Evolutionary conservation across 148 eudicot species (phyloP).

Genomic region (Rhododendron kiyosumense): DNA sequence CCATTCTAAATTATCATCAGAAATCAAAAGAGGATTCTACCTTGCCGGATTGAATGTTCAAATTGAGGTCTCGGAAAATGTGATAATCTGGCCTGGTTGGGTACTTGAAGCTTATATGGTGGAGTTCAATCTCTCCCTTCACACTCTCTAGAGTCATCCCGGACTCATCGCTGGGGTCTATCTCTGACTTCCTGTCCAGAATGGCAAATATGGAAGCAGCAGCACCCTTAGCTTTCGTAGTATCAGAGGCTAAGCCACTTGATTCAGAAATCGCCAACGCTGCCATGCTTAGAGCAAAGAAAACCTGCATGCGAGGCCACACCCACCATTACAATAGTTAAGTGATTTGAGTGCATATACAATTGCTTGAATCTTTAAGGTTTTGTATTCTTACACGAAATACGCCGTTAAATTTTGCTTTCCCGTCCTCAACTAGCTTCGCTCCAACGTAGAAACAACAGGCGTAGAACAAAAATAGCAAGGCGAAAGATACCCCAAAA

Average conservation of each 20-base stretch:
- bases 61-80: constrained; percentile 48
- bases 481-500: constrained; percentile 40
- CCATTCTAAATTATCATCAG: too few relatives aligned
- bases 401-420: constrained; percentile 45
- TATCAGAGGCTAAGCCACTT: constrained; percentile 46
- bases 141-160: constrained; percentile 46
- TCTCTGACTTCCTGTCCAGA: constrained; percentile 60
- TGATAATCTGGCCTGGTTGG: constrained; percentile 58
- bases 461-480: constrained; percentile 43
- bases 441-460: constrained; percentile 61
- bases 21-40: constrained; percentile 23
- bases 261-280: constrained; percentile 47
- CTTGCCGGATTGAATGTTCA: constrained; percentile 56
- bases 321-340: background rate
- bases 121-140: constrained; percentile 58
- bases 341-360: too few relatives aligned
- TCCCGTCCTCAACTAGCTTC: constrained; percentile 43
- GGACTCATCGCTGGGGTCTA: constrained; percentile 61
- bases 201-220: constrained; percentile 53
- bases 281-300: constrained; percentile 57
- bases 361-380: too few relatives aligned
- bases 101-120: constrained; percentile 53
- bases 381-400: constrained; percentile 33
- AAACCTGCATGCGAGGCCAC: constrained; percentile 51
- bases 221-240: constrained; percentile 56